Evolutionary conservation across 306 rosid species (phyloP), one percentile per base, ranked within the genome.

Genomic region (Vachellia pachyceras): DNA sequence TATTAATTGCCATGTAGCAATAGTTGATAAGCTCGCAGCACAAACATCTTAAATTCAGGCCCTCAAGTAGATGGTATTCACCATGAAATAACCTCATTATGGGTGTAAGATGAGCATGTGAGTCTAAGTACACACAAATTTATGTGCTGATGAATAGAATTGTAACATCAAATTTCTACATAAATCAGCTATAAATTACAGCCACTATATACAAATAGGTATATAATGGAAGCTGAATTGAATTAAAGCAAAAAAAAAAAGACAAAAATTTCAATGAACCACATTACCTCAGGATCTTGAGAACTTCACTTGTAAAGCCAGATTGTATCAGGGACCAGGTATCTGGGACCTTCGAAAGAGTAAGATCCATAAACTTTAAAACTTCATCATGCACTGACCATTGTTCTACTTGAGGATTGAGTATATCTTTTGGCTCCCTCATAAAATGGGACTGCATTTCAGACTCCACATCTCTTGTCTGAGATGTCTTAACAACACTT

Each of bases 321-420:
- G 88, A 86, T 78, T 85, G 90, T 79, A 88, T 85, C 77, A 86
- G 73, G 54, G 83, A 84, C 97, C 97, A 95, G 72, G 89, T 78
- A 77, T 85, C 86, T 73, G 88, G 91, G 84, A 70, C 79, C 88
- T 86, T 87, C 23, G 65, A 84, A 76, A 93, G 88, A 82, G 90
- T 79, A 80, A 73, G 80, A 71, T 91, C 89, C 10, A 84, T n/a
- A 29, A 87, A 83, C 77, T 82, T 78, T 36, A 58, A 69, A 63
- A 81, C 84, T 67, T 84, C 94, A 76, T 83, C 79, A 79, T 79
- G 60, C 69, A 35, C 83, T 22, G 80, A 69, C 33, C 36, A 84
- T 71, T 81, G 82, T 42, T 66, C 79, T 64, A 76, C 80, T 74
- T 54, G 82, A 61, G 72, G 52, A 83, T 76, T 61, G 72, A 69